These are phyloP conservation scores for Hortiboletus campestris DNA, from an alignment of 768 basidiomycete genomes.

Conservation along the genomic window DNA sequence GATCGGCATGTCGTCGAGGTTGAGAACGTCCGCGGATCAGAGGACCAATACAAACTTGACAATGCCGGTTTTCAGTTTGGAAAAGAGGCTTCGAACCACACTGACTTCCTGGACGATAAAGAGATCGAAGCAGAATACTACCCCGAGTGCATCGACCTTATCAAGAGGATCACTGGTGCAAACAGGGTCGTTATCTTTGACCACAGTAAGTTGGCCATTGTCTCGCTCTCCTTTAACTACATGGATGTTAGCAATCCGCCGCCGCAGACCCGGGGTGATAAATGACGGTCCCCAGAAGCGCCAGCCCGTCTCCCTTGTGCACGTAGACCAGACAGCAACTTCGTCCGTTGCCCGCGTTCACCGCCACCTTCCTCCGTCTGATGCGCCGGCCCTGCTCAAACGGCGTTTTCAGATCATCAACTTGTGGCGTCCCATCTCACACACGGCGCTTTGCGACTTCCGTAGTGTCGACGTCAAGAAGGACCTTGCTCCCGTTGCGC, in stretches of 20 bases:
- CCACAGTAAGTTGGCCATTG: slow-evolving; percentile 30
- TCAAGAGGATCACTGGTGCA: slow-evolving; percentile 41
- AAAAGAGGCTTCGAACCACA: slow-evolving; percentile 22
- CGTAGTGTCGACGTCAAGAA: slow-evolving; percentile 37
- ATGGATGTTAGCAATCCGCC: slow-evolving; percentile 38
- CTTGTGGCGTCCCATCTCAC: slow-evolving; percentile 51
- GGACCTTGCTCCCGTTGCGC: slow-evolving; percentile 38
- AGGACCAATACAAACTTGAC: slow-evolving; percentile 32
- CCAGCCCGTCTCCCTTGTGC: slow-evolving; percentile 42
- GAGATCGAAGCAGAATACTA: slow-evolving; percentile 40
- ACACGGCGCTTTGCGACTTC: slow-evolving; percentile 47
- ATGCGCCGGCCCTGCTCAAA: slow-evolving; percentile 39
- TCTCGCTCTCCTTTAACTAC: not conserved
- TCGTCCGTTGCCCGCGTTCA: slow-evolving; percentile 42
- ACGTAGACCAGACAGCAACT: slow-evolving; percentile 45
- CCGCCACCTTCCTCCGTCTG: slow-evolving; percentile 41
- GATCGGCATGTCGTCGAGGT: slow-evolving; percentile 19
- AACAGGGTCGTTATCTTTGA: slow-evolving; percentile 41
- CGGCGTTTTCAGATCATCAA: slow-evolving; percentile 53
- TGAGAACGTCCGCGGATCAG: slow-evolving; percentile 36
- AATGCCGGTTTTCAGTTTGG: slow-evolving; percentile 37
- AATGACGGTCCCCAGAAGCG: slow-evolving; percentile 40
- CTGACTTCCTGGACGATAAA: slow-evolving; percentile 34
- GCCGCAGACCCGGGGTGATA: slow-evolving; percentile 36
- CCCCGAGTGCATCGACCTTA: slow-evolving; percentile 36